Conservation (phyloP, 2,329 filamentous ascomycete species). For the Dactylellina cionopaga region DNA sequence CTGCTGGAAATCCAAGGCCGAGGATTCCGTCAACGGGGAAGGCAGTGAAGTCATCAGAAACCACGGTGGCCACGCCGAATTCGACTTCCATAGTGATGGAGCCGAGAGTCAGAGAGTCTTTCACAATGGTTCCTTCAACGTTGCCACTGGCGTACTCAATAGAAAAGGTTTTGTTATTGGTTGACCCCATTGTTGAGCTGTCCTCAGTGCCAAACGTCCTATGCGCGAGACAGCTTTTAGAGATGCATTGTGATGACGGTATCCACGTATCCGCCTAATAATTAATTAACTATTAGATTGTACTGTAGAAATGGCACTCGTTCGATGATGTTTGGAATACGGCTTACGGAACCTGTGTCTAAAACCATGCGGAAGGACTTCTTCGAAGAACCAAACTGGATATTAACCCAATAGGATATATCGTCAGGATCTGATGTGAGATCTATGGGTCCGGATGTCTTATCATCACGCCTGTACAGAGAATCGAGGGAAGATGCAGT, state of each 20-base stretch:
- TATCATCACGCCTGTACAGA: constrained; percentile 4
- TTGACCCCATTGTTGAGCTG: constrained; percentile 70
- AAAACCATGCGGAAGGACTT: constrained; percentile 71
- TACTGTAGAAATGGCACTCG: neutral
- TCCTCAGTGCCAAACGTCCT: constrained; percentile 73
- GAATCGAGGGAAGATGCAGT: neutral
- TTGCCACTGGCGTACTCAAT: constrained; percentile 81
- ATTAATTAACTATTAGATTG: constrained; percentile 11
- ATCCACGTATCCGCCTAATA: constrained; percentile 77
- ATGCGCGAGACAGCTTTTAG: constrained; percentile 74
- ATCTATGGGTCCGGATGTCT: constrained; percentile 13
- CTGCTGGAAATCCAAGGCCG: constrained; percentile 74
- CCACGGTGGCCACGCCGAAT: constrained; percentile 77
- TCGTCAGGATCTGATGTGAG: constrained; percentile 37
- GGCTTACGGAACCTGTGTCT: constrained; percentile 69
- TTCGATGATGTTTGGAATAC: neutral
- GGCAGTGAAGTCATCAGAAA: constrained; percentile 76
- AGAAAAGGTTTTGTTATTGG: constrained; percentile 67
- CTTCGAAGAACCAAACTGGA: constrained; percentile 67
- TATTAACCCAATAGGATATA: constrained; percentile 59
- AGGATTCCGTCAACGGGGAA: constrained; percentile 91
- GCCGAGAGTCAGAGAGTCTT: constrained; percentile 74
- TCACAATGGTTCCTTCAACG: constrained; percentile 73
- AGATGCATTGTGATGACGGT: constrained; percentile 76
- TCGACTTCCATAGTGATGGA: constrained; percentile 70